These are phyloP conservation scores for Lentinula novae-zelandiae DNA, from an alignment of 1,284 basidiomycete genomes.

Conservation along the genomic window DNA sequence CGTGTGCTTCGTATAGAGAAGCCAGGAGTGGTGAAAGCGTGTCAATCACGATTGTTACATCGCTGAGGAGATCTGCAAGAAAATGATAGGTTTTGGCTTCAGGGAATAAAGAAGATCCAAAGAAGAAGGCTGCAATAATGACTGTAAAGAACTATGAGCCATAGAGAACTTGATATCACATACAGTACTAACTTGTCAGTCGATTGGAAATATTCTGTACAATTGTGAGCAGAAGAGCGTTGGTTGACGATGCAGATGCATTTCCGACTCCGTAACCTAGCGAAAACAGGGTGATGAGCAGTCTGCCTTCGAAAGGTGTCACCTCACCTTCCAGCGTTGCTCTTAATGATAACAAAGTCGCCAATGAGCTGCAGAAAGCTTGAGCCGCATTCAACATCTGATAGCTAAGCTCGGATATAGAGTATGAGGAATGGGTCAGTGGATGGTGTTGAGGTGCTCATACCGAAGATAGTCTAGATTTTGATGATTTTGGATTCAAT, in stretches of 20 bases:
- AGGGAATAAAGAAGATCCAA: conserved; percentile 61
- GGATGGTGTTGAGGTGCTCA: neutral
- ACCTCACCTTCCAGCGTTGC: conserved; percentile 61
- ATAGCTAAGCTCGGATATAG: conserved; percentile 34
- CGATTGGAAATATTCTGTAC: conserved; percentile 62
- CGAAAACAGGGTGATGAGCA: neutral
- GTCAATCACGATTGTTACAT: conserved; percentile 54
- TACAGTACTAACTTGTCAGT: conserved; percentile 50
- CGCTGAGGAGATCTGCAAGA: conserved; percentile 66
- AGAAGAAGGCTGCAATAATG: conserved; percentile 55
- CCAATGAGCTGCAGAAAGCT: conserved; percentile 65
- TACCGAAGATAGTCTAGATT: conserved; percentile 29
- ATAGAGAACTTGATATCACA: neutral
- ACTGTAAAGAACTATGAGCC: conserved; percentile 31
- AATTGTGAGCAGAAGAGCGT: conserved; percentile 60
- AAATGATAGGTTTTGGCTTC: conserved; percentile 72
- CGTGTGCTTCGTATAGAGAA: conserved; percentile 14
- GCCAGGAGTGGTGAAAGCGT: conserved; percentile 54
- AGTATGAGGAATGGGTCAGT: too few species aligned
- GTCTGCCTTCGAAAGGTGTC: neutral
- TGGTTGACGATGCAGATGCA: conserved; percentile 58
- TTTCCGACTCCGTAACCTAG: conserved; percentile 67
- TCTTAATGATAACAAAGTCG: conserved; percentile 58
- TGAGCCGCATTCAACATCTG: conserved; percentile 65
- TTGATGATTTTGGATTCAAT: neutral